These are phyloP conservation scores for Aspergillus melleus DNA, from an alignment of 2,329 filamentous ascomycete genomes.

Conservation along the genomic window DNA sequence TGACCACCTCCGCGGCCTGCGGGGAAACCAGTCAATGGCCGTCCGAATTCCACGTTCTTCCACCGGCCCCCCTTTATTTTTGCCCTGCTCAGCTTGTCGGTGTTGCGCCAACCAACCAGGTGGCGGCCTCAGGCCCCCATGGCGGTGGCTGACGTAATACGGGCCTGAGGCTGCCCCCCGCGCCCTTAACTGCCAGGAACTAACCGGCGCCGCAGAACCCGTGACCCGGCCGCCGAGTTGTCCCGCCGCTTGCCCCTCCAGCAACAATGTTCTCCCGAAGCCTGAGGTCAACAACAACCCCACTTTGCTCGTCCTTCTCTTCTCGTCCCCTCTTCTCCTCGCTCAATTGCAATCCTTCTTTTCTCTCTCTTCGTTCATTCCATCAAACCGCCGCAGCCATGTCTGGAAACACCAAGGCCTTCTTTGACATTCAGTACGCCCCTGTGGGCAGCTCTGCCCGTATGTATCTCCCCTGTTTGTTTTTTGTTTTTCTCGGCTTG, in stretches of 20 bases:
- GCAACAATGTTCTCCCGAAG: constrained; percentile 44
- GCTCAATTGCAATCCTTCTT: constrained; percentile 31
- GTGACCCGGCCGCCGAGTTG: constrained; percentile 19
- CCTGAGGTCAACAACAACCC: constrained; percentile 43
- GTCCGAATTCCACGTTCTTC: constrained; percentile 4
- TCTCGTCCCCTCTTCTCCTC: constrained; percentile 35
- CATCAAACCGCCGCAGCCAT: constrained; percentile 71
- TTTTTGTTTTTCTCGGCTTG: constrained; percentile 15
- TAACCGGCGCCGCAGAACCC: constrained; percentile 7
- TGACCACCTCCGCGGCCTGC: neutral
- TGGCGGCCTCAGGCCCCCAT: constrained; percentile 12
- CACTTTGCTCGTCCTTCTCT: constrained; percentile 45
- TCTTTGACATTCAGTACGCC: constrained; percentile 70
- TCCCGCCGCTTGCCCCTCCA: constrained; percentile 36
- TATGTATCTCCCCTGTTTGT: constrained; percentile 24
- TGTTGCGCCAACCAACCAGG: neutral
- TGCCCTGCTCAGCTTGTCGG: neutral
- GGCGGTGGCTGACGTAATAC: constrained; percentile 13
- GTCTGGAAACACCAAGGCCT: constrained; percentile 64
- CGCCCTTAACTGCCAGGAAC: neutral
- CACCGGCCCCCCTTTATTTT: neutral
- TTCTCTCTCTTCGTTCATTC: constrained; percentile 53
- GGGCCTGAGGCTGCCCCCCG: neutral
- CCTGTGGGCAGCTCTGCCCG: constrained; percentile 32
- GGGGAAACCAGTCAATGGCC: neutral